Percentiles rank a stretch among this genome's conserved stretches.
These are phyloP conservation scores for Xylariaceae sp. DNA, from an alignment of 2,329 filamentous ascomycete genomes.

Conservation along the genomic window DNA sequence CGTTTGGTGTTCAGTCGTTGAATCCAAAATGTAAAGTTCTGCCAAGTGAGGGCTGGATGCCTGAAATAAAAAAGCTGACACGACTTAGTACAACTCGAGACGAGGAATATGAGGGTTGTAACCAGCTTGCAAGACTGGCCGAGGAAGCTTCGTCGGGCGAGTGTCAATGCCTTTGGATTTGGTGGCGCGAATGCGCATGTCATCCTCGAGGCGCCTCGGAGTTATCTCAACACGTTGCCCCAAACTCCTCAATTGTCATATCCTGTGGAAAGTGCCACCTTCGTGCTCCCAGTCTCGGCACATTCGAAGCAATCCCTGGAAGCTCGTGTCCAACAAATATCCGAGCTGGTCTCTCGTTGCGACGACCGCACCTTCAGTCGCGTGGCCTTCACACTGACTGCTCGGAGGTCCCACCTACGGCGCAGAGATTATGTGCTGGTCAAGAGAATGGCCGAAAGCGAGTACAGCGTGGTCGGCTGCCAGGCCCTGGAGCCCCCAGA, in stretches of 20 bases:
- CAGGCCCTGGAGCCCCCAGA: too few relatives aligned
- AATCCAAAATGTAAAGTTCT: conserved; percentile 16
- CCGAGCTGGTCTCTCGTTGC: not conserved
- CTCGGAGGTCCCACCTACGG: conserved; percentile 4
- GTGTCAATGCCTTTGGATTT: not conserved
- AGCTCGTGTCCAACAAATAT: not conserved
- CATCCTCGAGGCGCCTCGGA: not conserved
- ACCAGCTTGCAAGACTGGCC: not conserved
- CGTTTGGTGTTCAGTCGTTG: conserved; percentile 8
- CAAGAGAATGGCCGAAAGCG: too few relatives aligned
- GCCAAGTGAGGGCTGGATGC: too few relatives aligned
- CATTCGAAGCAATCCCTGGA: not conserved
- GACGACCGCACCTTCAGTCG: not conserved
- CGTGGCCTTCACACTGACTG: not conserved
- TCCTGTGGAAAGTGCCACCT: not conserved
- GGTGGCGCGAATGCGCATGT: conserved; percentile 10
- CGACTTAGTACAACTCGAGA: not conserved
- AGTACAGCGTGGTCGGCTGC: too few relatives aligned
- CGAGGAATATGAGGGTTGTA: not conserved
- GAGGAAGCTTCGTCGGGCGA: not conserved
- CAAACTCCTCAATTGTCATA: too few relatives aligned
- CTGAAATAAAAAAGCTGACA: too few relatives aligned
- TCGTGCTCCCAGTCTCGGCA: not conserved
- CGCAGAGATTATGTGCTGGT: not conserved
- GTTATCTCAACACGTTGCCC: not conserved